These are phyloP conservation scores for Calonectria pauciramosa DNA, from an alignment of 2,329 filamentous ascomycete genomes.

Conservation along the genomic window DNA sequence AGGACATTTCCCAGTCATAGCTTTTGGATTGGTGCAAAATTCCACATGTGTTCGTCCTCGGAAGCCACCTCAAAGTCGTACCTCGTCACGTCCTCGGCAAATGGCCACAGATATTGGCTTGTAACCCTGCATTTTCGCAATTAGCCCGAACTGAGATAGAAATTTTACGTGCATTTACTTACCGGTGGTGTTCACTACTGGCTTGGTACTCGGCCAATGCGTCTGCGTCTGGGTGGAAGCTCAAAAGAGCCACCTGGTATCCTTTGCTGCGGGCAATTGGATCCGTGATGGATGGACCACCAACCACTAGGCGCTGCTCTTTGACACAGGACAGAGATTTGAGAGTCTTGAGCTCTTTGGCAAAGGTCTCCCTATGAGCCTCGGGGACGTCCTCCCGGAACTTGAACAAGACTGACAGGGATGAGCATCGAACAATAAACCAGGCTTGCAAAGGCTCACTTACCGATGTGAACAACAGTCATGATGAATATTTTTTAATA, in stretches of 20 bases:
- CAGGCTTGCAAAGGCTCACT: neutral
- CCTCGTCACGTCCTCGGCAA: conserved; percentile 64
- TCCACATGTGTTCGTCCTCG: conserved; percentile 51
- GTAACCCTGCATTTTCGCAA: conserved; percentile 58
- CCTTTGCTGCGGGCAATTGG: conserved; percentile 67
- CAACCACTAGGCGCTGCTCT: conserved; percentile 62
- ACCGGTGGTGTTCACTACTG: conserved; percentile 66
- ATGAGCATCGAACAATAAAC: neutral
- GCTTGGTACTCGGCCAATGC: conserved; percentile 66
- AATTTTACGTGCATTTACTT: conserved; percentile 15
- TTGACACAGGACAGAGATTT: conserved; percentile 63
- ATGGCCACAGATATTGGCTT: conserved; percentile 64
- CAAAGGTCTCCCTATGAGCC: conserved; percentile 60
- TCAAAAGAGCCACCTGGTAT: conserved; percentile 64
- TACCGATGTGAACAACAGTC: conserved; percentile 54
- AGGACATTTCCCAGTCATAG: neutral
- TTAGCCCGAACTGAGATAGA: neutral
- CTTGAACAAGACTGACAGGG: conserved; percentile 61
- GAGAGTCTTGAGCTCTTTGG: conserved; percentile 62
- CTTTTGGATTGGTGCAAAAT: conserved; percentile 19
- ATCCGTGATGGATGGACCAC: conserved; percentile 65
- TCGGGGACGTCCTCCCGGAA: conserved; percentile 58
- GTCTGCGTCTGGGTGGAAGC: conserved; percentile 61
- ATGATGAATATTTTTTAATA: conserved; percentile 36
- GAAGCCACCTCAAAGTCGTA: conserved; percentile 68